These are phyloP conservation scores for Drosera capensis DNA, from an alignment of 148 eudicot genomes.

Conservation along the genomic window DNA sequence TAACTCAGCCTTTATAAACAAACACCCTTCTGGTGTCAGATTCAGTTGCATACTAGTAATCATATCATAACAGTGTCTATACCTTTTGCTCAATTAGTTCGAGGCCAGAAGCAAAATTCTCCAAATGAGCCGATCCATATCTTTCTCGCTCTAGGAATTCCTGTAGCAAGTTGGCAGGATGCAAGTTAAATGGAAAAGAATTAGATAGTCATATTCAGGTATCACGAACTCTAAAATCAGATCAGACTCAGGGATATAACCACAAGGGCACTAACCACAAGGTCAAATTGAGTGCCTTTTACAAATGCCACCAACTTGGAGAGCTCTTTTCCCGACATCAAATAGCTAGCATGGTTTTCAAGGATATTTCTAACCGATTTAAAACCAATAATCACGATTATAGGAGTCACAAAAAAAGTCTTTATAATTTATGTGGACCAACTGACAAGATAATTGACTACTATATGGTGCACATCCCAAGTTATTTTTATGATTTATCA, in stretches of 20 bases:
- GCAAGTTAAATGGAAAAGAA: slow-evolving; percentile 5
- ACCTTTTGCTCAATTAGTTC: slow-evolving; percentile 79
- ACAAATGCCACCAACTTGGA: slow-evolving; percentile 97
- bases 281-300: slow-evolving; percentile 97
- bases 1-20: too few relatives aligned
- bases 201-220: slow-evolving; percentile 7
- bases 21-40: too few relatives aligned
- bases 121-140: slow-evolving; percentile 93
- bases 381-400: slow-evolving; percentile 64
- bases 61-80: slow-evolving; percentile 2
- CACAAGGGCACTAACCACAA: slow-evolving; percentile 74
- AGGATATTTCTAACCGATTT: slow-evolving; percentile 81
- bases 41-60: too few relatives aligned
- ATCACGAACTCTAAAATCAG: too few relatives aligned
- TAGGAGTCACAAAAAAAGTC: too few relatives aligned
- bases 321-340: slow-evolving; percentile 96
- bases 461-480: too few relatives aligned
- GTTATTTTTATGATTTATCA: too few relatives aligned
- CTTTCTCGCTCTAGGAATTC: slow-evolving; percentile 90
- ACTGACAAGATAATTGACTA: too few relatives aligned
- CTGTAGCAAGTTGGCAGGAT: slow-evolving; percentile 21
- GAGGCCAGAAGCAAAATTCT: slow-evolving; percentile 82
- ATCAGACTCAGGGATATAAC: too few relatives aligned
- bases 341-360: slow-evolving; percentile 90
- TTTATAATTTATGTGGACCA: too few relatives aligned